Percentiles rank a stretch among this genome's conserved stretches.
Evolutionary conservation across 202 grass and related monocot species (phyloP).

Genomic region (Saccharum hybrid): DNA sequence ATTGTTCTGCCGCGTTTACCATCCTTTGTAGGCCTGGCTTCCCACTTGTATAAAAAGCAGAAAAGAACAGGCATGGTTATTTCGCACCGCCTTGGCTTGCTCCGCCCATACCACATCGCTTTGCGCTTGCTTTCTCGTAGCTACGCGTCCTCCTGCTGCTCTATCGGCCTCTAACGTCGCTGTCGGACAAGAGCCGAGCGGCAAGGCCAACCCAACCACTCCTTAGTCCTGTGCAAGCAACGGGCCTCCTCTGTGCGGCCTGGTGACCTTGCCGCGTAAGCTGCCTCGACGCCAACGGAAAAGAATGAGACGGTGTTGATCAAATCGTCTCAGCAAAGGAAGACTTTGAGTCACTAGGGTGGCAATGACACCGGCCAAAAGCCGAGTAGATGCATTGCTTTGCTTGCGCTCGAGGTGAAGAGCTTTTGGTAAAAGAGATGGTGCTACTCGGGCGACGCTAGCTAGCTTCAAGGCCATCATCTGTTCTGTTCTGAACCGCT

Average conservation of each 20-base stretch:
- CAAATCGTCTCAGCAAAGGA: neutral
- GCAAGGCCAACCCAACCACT: neutral
- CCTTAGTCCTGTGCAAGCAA: neutral
- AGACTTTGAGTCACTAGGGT: neutral
- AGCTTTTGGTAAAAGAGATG: neutral
- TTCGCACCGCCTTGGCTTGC: neutral
- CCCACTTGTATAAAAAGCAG: too few species aligned
- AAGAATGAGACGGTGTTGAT: neutral
- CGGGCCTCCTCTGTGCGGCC: neutral
- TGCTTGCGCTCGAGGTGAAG: neutral
- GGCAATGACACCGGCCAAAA: neutral
- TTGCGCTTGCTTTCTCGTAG: neutral
- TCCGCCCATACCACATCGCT: neutral
- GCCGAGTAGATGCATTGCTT: neutral
- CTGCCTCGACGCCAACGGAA: conserved; percentile 12
- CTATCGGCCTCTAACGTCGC: conserved; percentile 6
- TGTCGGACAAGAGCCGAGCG: neutral
- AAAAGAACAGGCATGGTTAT: too few species aligned
- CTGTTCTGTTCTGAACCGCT: neutral
- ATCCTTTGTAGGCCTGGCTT: too few species aligned
- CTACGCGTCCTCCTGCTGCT: neutral
- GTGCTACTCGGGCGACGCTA: neutral
- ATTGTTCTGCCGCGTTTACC: too few species aligned
- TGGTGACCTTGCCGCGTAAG: neutral
- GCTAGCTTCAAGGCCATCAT: neutral